Evolutionary conservation across 768 basidiomycete species (phyloP).

Genomic region (Lactifluus pinguis): DNA sequence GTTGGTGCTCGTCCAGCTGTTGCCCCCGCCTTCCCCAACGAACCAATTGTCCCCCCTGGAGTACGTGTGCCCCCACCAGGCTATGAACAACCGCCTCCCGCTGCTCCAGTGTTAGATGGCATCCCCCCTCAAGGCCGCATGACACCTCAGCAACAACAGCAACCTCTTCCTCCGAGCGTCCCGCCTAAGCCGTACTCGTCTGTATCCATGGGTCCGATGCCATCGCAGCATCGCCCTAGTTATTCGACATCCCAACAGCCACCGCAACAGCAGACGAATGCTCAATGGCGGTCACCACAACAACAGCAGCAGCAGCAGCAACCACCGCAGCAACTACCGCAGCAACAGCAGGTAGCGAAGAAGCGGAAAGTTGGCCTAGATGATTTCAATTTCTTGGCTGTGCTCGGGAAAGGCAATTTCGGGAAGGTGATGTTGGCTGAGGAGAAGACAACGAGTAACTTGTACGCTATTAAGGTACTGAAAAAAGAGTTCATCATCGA

Average conservation of each 20-base stretch:
- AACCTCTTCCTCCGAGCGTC: constrained; percentile 15
- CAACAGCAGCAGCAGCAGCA: constrained; percentile 29
- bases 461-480: constrained; percentile 99
- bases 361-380: constrained; percentile 91
- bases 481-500: constrained; percentile 99
- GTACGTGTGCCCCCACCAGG: constrained; percentile 9
- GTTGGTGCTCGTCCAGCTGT: constrained; percentile 31
- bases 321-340: constrained; percentile 26
- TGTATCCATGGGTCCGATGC: background rate
- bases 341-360: constrained; percentile 31
- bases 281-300: constrained; percentile 26
- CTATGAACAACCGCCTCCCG: constrained; percentile 13
- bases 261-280: constrained; percentile 23
- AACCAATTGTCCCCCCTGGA: constrained; percentile 27
- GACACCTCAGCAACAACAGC: constrained; percentile 13
- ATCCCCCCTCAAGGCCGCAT: constrained; percentile 4
- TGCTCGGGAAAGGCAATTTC: constrained; percentile 98
- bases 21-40: constrained; percentile 29
- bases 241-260: constrained; percentile 3
- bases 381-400: constrained; percentile 98
- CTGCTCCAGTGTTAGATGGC: constrained; percentile 1
- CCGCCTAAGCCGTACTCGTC: constrained; percentile 11
- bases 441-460: constrained; percentile 81
- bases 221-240: constrained; percentile 11
- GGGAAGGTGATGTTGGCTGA: constrained; percentile 99